Evolutionary conservation across 75 land plant species (phyloP).

Genomic region (Selaginella tamariscina): DNA sequence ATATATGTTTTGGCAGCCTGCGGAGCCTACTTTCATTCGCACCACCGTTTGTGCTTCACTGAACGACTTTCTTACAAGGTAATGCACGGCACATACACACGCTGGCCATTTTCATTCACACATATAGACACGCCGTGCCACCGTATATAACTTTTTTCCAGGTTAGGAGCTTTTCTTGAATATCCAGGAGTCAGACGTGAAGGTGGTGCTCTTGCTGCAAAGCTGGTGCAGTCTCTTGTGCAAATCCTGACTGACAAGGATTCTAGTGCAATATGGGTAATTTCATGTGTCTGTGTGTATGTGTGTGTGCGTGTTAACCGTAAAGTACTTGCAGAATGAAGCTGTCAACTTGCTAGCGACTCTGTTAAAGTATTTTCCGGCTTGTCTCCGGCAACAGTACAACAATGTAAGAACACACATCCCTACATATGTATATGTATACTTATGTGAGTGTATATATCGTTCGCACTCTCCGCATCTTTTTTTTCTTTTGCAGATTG

Average conservation of each 20-base stretch:
- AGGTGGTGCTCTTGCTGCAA: constrained; percentile 25
- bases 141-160: constrained; percentile 8
- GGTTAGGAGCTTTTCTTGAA: constrained; percentile 22
- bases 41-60: constrained; percentile 54
- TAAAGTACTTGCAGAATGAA: constrained; percentile 49
- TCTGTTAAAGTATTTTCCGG: constrained; percentile 47
- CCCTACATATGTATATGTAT: too few relatives aligned
- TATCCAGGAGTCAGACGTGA: constrained; percentile 29
- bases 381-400: constrained; percentile 54
- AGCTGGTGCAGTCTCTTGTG: constrained; percentile 30
- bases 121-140: too few relatives aligned
- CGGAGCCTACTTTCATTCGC: constrained; percentile 50
- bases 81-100: too few relatives aligned
- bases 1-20: constrained; percentile 26
- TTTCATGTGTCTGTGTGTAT: too few relatives aligned
- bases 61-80: constrained; percentile 67
- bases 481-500: constrained; percentile 44
- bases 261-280: constrained; percentile 33
- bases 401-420: constrained; percentile 57
- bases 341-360: constrained; percentile 47
- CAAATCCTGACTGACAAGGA: constrained; percentile 33
- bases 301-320: too few relatives aligned
- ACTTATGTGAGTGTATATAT: too few relatives aligned
- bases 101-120: not conserved
- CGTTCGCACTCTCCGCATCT: too few relatives aligned